These are phyloP conservation scores for Podila clonocystis DNA, from an alignment of 192 early-diverging fungal species.

Conservation along the genomic window DNA sequence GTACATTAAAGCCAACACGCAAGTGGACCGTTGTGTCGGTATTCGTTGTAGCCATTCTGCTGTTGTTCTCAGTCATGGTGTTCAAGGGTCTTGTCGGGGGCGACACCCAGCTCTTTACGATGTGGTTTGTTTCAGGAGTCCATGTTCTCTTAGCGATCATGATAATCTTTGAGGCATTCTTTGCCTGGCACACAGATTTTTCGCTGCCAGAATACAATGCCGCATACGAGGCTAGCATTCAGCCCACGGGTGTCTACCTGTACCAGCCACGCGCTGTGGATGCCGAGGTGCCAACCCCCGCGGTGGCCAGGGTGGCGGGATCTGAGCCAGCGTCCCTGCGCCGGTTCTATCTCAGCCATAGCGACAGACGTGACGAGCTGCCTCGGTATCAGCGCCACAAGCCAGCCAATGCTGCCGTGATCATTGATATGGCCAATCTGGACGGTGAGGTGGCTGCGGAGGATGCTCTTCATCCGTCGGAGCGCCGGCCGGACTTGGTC, in stretches of 20 bases:
- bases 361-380: neutral
- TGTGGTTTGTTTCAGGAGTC: neutral
- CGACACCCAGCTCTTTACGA: neutral
- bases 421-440: conserved; percentile 2
- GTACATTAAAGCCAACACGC: neutral
- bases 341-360: neutral
- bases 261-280: neutral
- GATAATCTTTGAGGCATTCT: neutral
- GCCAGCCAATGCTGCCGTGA: neutral
- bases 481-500: neutral
- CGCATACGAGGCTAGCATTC: neutral
- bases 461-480: neutral
- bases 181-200: conserved; percentile 1
- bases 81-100: neutral
- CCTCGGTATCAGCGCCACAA: neutral
- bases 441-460: neutral
- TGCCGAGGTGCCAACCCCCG: neutral
- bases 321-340: neutral
- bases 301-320: neutral
- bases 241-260: neutral
- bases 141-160: neutral
- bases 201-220: neutral
- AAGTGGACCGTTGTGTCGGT: neutral
- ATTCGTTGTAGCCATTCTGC: neutral
- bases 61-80: neutral